Conservation (phyloP, 2,329 filamentous ascomycete genomes). For the Teratosphaeria destructans region DNA sequence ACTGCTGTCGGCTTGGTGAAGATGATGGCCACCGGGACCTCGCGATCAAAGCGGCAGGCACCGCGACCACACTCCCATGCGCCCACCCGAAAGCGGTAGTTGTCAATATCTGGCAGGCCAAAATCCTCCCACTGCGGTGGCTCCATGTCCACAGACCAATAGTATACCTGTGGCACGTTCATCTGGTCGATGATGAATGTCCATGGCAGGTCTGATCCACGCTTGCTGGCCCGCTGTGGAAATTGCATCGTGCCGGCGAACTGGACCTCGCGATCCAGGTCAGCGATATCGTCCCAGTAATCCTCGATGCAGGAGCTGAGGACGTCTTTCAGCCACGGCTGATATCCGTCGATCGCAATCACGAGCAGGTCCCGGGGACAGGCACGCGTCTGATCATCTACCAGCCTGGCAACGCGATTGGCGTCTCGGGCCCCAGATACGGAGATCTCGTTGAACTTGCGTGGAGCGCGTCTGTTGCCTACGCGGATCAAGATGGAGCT, state of each 20-base stretch:
- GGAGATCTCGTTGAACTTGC: slow-evolving; percentile 20
- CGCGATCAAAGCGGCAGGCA: slow-evolving; percentile 21
- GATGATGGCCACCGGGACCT: slow-evolving; percentile 24
- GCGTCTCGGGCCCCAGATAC: slow-evolving; percentile 19
- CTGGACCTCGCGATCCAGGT: slow-evolving; percentile 26
- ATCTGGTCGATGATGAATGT: slow-evolving; percentile 29
- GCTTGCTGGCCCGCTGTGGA: slow-evolving; percentile 23
- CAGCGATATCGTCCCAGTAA: slow-evolving; percentile 22
- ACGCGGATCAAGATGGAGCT: slow-evolving; percentile 21
- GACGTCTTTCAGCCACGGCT: slow-evolving; percentile 26
- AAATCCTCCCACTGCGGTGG: slow-evolving; percentile 17
- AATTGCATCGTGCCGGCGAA: slow-evolving; percentile 26
- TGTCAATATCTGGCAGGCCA: slow-evolving; percentile 18
- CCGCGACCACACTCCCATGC: slow-evolving; percentile 26
- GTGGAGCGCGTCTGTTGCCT: slow-evolving; percentile 19
- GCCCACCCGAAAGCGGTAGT: slow-evolving; percentile 25
- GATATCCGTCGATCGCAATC: slow-evolving; percentile 25
- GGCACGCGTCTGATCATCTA: slow-evolving; percentile 22
- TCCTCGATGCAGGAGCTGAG: slow-evolving; percentile 25
- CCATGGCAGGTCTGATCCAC: slow-evolving; percentile 23
- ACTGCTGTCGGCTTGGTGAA: slow-evolving; percentile 23
- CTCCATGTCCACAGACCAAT: slow-evolving; percentile 25
- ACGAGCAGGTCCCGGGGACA: slow-evolving; percentile 24
- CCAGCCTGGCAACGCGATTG: slow-evolving; percentile 19
- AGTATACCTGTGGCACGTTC: slow-evolving; percentile 30